These are phyloP conservation scores for Stephanodiscus minutulus DNA, from an alignment of 108 stramenopile genomes.

Conservation along the genomic window DNA sequence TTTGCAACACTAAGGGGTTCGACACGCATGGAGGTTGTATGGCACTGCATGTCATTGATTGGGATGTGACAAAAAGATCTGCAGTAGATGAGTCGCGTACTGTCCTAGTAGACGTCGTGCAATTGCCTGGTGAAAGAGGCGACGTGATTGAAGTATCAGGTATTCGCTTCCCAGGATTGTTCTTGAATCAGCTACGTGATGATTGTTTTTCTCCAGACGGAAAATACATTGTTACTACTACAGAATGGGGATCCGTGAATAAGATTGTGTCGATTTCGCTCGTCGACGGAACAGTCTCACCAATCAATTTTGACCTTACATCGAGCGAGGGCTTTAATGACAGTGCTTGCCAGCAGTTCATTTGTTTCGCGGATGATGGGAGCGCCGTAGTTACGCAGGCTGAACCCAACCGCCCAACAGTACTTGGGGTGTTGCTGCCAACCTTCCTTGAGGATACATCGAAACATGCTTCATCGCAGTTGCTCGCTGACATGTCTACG, in stretches of 20 bases:
- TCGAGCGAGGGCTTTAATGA: background rate
- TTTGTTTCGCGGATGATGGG: constrained; percentile 52
- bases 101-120: constrained; percentile 39
- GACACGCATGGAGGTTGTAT: constrained; percentile 74
- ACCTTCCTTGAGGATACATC: constrained; percentile 13
- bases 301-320: constrained; percentile 49
- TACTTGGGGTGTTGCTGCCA: constrained; percentile 47
- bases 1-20: constrained; percentile 61
- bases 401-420: constrained; percentile 50
- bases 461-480: constrained; percentile 5
- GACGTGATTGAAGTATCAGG: constrained; percentile 30
- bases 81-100: constrained; percentile 20
- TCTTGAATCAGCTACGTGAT: constrained; percentile 58
- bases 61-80: constrained; percentile 31
- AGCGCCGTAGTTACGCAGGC: constrained; percentile 56
- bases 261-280: constrained; percentile 56
- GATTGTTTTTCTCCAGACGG: constrained; percentile 52
- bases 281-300: constrained; percentile 38
- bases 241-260: constrained; percentile 65
- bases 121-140: constrained; percentile 37
- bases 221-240: constrained; percentile 47
- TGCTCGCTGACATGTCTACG: constrained; percentile 48
- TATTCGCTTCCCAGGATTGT: constrained; percentile 76
- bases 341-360: constrained; percentile 43
- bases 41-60: constrained; percentile 53